phyloP scores from a whole-genome alignment of 2,329 filamentous ascomycete species.

The Nemania bipapillata region DNA sequence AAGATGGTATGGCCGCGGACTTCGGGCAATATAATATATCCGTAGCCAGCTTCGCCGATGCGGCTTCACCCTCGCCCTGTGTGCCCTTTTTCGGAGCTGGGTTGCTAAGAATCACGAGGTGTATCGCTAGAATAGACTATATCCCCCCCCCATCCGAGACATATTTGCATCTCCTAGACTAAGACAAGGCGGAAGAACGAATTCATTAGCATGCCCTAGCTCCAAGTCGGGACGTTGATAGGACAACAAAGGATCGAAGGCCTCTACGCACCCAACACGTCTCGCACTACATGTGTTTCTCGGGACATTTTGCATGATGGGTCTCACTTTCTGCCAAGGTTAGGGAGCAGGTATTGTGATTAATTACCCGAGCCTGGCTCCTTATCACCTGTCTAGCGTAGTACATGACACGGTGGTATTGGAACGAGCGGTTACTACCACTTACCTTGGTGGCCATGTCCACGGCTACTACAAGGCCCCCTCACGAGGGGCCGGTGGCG shows the following conservation, averaged over 20 bases:
- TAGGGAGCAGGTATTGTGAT: neutral
- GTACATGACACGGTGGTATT: neutral
- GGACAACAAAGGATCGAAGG: neutral
- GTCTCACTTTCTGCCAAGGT: neutral
- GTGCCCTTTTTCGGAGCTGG: neutral
- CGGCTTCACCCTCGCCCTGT: too few relatives aligned
- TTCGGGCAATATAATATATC: too few relatives aligned
- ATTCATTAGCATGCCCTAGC: neutral
- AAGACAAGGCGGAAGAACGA: conserved; percentile 3
- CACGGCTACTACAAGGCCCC: neutral
- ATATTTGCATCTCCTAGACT: neutral
- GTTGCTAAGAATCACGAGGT: neutral
- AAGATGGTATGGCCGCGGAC: too few relatives aligned
- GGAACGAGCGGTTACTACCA: neutral
- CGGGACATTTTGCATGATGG: neutral
- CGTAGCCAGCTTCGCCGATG: too few relatives aligned
- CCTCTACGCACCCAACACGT: neutral
- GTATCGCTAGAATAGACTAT: neutral
- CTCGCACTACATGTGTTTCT: neutral
- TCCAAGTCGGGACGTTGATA: too few relatives aligned
- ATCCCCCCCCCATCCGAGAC: neutral
- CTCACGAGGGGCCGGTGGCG: neutral
- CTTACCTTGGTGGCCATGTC: neutral
- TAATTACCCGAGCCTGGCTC: neutral
- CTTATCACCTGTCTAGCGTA: neutral